phyloP scores from a whole-genome alignment of 441 rosid genomes.

The Pelargonium cotyledonis region DNA sequence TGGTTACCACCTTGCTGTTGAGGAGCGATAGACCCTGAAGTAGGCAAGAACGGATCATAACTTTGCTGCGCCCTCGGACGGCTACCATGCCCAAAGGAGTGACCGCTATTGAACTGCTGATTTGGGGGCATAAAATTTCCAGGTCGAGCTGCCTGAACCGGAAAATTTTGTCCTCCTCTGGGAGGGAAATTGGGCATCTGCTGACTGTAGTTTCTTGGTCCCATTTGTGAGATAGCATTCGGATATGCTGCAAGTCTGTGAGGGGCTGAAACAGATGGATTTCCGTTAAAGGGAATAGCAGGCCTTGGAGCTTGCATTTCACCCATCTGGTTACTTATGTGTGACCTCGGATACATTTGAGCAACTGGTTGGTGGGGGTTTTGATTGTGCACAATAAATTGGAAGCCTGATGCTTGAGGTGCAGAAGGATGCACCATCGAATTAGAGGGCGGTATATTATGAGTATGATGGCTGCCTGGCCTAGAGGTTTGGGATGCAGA shows the following conservation, averaged over 20 bases:
- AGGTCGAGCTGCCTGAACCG: constrained; percentile 24
- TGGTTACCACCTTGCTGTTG: constrained; percentile 34
- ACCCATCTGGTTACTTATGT: constrained; percentile 40
- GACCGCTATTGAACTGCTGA: constrained; percentile 28
- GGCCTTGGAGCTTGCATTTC: constrained; percentile 29
- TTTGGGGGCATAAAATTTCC: constrained; percentile 27
- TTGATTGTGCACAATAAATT: constrained; percentile 28
- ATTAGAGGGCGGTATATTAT: constrained; percentile 23
- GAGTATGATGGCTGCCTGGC: constrained; percentile 32
- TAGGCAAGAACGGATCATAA: constrained; percentile 88
- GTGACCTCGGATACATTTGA: constrained; percentile 39
- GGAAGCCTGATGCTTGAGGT: constrained; percentile 36
- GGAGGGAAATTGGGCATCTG: constrained; percentile 42
- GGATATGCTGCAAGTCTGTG: constrained; percentile 40
- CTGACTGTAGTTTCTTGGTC: constrained; percentile 39
- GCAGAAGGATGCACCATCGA: constrained; percentile 22
- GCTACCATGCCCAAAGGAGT: constrained; percentile 20
- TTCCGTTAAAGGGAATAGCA: constrained; percentile 27
- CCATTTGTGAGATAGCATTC: constrained; percentile 34
- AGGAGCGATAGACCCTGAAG: constrained; percentile 35
- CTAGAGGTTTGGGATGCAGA: constrained; percentile 34
- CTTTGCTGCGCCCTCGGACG: constrained; percentile 43
- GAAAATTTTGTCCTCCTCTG: constrained; percentile 44
- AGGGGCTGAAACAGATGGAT: constrained; percentile 19
- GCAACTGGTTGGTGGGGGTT: constrained; percentile 34